Evolutionary conservation across 2,329 filamentous ascomycete genomes (phyloP).

Genomic region (Sporothrix dimorphospora): DNA sequence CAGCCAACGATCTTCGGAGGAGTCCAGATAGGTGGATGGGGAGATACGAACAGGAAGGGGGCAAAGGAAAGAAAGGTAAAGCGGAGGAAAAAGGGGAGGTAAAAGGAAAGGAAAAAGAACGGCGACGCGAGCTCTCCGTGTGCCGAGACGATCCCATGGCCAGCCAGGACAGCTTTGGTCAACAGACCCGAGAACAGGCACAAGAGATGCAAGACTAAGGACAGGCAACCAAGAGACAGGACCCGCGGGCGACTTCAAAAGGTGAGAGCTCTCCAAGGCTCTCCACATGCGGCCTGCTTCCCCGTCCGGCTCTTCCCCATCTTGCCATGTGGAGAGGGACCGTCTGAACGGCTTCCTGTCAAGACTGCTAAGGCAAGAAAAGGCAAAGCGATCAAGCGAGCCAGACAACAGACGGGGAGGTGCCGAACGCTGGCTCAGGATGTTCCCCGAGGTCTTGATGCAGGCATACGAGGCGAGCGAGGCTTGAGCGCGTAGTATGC

Average conservation of each 20-base stretch:
- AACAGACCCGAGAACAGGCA: no score
- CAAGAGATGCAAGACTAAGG: background rate
- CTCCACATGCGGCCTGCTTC: background rate
- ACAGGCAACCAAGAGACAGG: background rate
- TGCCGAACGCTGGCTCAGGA: background rate
- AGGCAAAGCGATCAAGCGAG: background rate
- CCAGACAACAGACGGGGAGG: background rate
- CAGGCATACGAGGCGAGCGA: background rate
- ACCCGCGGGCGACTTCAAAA: background rate
- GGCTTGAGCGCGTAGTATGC: no score
- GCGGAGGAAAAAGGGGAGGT: background rate
- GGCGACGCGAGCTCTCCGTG: background rate
- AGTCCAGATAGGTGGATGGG: background rate
- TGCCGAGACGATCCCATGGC: background rate
- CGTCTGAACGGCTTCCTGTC: no score
- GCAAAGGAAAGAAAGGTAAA: background rate
- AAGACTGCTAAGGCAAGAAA: background rate
- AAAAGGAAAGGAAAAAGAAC: background rate
- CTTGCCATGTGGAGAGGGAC: background rate
- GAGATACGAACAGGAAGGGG: no score
- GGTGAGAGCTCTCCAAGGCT: slow-evolving; percentile 3
- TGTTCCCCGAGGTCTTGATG: background rate
- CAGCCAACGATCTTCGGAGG: background rate
- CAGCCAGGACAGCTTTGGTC: background rate
- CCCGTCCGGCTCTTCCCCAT: slow-evolving; percentile 8